Conservation (phyloP, 257 asterid genomes). For the Forsythia viridissima region DNA sequence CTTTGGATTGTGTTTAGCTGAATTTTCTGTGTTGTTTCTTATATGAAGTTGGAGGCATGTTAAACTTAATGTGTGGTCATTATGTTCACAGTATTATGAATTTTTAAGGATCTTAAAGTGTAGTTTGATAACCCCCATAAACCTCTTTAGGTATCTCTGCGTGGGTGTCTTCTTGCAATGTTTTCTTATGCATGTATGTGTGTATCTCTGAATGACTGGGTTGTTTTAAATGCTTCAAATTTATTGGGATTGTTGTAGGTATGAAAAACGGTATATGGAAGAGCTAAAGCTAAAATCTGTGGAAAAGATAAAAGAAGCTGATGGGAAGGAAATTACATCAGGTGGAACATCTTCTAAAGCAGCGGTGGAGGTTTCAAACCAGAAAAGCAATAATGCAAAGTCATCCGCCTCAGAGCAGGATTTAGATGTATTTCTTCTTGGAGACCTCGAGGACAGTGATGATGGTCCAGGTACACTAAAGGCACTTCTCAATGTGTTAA, state of each 20-base stretch:
- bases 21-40: not conserved
- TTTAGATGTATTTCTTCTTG: slow-evolving; percentile 91
- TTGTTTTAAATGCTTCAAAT: slow-evolving; percentile 24
- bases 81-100: not conserved
- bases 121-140: not conserved
- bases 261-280: slow-evolving; percentile 71
- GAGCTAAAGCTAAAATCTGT: slow-evolving; percentile 51
- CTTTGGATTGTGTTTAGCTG: not conserved
- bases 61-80: slow-evolving; percentile 7
- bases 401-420: slow-evolving; percentile 77
- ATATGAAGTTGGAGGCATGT: not conserved
- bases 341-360: slow-evolving; percentile 49
- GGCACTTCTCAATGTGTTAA: not conserved
- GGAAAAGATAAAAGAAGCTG: slow-evolving; percentile 51
- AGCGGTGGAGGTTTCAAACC: slow-evolving; percentile 36
- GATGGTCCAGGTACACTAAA: slow-evolving; percentile 74
- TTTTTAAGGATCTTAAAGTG: slow-evolving; percentile 3
- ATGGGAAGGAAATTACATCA: slow-evolving; percentile 45
- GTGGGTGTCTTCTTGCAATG: not conserved
- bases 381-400: slow-evolving; percentile 44
- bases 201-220: slow-evolving; percentile 17
- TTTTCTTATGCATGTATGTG: not conserved
- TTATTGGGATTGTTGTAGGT: slow-evolving; percentile 41
- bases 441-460: slow-evolving; percentile 81
- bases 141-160: slow-evolving; percentile 7